Evolutionary conservation across 1,284 basidiomycete species (phyloP).

Genomic region (Ustilago trichophora): DNA sequence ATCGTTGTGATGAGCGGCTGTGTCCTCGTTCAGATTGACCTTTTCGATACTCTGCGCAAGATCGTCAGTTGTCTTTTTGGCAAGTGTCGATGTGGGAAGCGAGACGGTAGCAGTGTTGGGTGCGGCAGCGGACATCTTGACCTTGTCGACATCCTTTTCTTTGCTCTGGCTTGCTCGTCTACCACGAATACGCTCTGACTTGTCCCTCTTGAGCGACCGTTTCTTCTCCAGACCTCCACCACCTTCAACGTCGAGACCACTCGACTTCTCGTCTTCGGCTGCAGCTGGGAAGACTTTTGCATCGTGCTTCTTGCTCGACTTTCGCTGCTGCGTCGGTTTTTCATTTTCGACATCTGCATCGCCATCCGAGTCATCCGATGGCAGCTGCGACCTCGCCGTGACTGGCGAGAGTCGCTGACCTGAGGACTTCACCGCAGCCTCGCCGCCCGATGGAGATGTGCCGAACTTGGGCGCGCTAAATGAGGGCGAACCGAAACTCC

Average conservation of each 20-base stretch:
- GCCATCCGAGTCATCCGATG: slow-evolving; percentile 35
- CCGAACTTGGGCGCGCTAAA: slow-evolving; percentile 3
- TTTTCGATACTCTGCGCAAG: slow-evolving; percentile 5
- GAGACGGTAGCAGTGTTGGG: slow-evolving; percentile 11
- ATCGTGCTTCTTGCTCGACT: slow-evolving; percentile 9
- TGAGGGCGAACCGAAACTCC: background rate
- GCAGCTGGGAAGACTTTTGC: background rate
- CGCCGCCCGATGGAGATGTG: background rate
- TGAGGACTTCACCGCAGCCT: background rate
- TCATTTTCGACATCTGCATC: slow-evolving; percentile 42
- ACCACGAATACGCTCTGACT: slow-evolving; percentile 41
- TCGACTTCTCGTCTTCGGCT: background rate
- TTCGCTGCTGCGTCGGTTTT: slow-evolving; percentile 5
- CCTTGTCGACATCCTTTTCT: slow-evolving; percentile 34
- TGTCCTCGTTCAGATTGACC: slow-evolving; percentile 4
- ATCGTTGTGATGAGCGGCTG: too few relatives aligned
- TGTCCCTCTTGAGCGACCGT: slow-evolving; percentile 37
- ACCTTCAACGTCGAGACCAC: slow-evolving; percentile 4
- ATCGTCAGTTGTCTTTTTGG: slow-evolving; percentile 9
- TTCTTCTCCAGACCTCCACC: slow-evolving; percentile 12
- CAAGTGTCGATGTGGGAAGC: slow-evolving; percentile 2
- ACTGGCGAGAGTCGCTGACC: slow-evolving; percentile 21
- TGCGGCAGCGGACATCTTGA: slow-evolving; percentile 16
- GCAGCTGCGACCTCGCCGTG: slow-evolving; percentile 9
- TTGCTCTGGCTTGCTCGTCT: slow-evolving; percentile 38